phyloP scores from a whole-genome alignment of 2,329 filamentous ascomycete species.

The Elsinoe perseae region DNA sequence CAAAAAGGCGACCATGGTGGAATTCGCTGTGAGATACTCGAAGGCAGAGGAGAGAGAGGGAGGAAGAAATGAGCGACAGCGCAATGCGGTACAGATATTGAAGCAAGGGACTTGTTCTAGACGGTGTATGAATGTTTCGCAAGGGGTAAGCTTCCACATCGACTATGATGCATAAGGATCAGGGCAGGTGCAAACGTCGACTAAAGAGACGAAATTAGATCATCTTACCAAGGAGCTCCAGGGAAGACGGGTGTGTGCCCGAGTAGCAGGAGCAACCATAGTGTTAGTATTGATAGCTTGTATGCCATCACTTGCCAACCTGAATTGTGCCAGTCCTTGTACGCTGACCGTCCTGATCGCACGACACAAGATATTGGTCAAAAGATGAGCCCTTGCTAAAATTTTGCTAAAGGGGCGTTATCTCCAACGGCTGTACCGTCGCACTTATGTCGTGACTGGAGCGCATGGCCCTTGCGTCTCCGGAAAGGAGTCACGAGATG shows the following conservation, averaged over 20 bases:
- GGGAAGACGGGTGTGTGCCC: no score
- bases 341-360: no score
- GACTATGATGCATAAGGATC: neutral
- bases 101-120: neutral
- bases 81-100: conserved; percentile 4
- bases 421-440: conserved; percentile 5
- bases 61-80: neutral
- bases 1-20: neutral
- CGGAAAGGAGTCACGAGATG: neutral
- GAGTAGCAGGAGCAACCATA: no score
- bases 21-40: conserved; percentile 10
- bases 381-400: neutral
- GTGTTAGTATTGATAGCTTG: no score
- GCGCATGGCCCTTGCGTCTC: neutral
- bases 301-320: no score
- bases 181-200: neutral
- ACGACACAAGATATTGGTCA: neutral
- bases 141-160: neutral
- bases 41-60: neutral
- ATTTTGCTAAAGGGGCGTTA: conserved; percentile 1
- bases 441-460: neutral
- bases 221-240: conserved; percentile 12
- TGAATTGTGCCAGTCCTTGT: no score
- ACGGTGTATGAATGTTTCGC: neutral
- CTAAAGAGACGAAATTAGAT: conserved; percentile 6